A percentile compares a stretch with the other conserved stretches of the same genome.
Conservation (phyloP, 108 stramenopile genomes). For the Conticribra weissflogii region DNA sequence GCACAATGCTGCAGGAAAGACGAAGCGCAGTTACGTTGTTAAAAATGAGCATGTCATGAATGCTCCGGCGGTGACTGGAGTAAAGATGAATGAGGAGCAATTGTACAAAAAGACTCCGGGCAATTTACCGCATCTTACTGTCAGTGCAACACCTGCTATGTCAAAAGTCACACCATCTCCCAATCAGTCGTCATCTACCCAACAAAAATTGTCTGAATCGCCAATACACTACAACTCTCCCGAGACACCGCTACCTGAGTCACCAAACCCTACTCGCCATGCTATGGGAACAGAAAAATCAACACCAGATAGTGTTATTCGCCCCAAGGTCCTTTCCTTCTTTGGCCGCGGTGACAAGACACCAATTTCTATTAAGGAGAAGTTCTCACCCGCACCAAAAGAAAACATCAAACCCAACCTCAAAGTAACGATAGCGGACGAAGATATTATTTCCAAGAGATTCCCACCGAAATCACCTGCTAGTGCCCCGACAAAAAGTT, state of each 20-base stretch:
- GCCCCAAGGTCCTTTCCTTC: slow-evolving; percentile 34
- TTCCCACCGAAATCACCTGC: background rate
- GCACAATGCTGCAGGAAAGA: background rate
- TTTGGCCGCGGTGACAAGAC: background rate
- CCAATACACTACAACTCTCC: slow-evolving; percentile 1
- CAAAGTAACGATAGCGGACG: background rate
- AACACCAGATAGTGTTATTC: slow-evolving; percentile 46
- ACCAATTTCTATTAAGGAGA: background rate
- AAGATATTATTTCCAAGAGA: background rate
- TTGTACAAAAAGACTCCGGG: slow-evolving; percentile 7
- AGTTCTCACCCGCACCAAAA: background rate
- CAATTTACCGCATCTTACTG: background rate
- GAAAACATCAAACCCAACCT: background rate
- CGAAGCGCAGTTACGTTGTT: background rate
- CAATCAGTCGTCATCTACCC: background rate
- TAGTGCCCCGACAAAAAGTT: background rate
- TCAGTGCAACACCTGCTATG: slow-evolving; percentile 10
- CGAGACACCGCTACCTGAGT: slow-evolving; percentile 25
- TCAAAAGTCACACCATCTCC: slow-evolving; percentile 35
- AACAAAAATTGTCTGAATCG: background rate
- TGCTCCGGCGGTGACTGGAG: too few relatives aligned
- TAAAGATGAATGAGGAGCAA: background rate
- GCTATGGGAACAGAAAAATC: slow-evolving; percentile 13
- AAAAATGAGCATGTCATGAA: too few relatives aligned
- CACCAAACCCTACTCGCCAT: slow-evolving; percentile 40